phyloP scores from a whole-genome alignment of 345 rosid species.

The Salix arbutifolia region DNA sequence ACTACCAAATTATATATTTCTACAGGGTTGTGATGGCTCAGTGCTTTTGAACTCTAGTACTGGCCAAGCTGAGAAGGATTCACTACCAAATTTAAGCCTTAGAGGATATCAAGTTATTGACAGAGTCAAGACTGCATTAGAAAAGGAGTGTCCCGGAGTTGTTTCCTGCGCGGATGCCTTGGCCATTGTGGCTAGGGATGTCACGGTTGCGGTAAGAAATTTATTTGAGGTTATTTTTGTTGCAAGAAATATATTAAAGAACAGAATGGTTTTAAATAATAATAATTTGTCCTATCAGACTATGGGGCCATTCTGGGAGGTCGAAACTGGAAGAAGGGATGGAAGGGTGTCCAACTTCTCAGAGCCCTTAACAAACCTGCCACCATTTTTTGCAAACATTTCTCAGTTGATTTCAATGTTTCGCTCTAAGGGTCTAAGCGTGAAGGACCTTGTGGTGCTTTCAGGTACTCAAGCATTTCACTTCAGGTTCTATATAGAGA shows the following conservation, averaged over 20 bases:
- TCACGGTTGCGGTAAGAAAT: slow-evolving; percentile 36
- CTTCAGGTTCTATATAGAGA: background rate
- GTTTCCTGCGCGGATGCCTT: slow-evolving; percentile 78
- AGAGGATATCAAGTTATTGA: slow-evolving; percentile 64
- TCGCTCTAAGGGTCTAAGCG: slow-evolving; percentile 33
- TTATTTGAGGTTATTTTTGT: background rate
- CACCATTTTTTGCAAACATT: slow-evolving; percentile 39
- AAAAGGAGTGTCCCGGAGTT: slow-evolving; percentile 60
- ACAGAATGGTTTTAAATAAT: background rate
- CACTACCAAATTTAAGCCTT: slow-evolving; percentile 45
- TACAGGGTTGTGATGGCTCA: slow-evolving; percentile 85
- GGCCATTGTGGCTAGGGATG: slow-evolving; percentile 68
- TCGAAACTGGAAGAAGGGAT: slow-evolving; percentile 71
- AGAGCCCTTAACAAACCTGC: slow-evolving; percentile 29
- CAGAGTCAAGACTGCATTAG: slow-evolving; percentile 48
- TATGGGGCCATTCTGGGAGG: slow-evolving; percentile 39
- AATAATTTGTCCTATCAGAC: slow-evolving; percentile 17
- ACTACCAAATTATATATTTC: background rate
- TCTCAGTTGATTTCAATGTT: slow-evolving; percentile 32
- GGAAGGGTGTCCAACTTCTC: slow-evolving; percentile 40
- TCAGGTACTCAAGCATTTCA: slow-evolving; percentile 36
- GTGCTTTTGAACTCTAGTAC: slow-evolving; percentile 50
- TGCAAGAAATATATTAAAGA: background rate
- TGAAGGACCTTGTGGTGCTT: slow-evolving; percentile 52
- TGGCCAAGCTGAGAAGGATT: slow-evolving; percentile 48